Evolutionary conservation across 352 stramenopile genomes (phyloP).

Genomic region (Phytophthora aleatoria): DNA sequence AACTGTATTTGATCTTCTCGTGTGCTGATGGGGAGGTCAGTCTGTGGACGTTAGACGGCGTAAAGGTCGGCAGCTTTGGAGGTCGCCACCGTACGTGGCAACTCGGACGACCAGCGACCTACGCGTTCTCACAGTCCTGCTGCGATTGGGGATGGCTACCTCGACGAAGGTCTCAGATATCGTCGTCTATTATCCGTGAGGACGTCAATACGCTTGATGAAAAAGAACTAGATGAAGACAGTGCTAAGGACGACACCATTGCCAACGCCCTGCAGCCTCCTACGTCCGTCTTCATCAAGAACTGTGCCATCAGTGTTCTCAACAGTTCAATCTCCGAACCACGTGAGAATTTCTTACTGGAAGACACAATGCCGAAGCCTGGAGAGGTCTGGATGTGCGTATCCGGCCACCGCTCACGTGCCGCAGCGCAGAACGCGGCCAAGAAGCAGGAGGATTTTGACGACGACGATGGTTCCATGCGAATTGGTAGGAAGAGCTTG

Average conservation of each 20-base stretch:
- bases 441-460: slow-evolving; percentile 35
- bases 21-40: slow-evolving; percentile 70
- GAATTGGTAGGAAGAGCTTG: slow-evolving; percentile 27
- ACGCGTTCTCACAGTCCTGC: slow-evolving; percentile 44
- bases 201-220: slow-evolving; percentile 13
- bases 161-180: slow-evolving; percentile 5
- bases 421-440: slow-evolving; percentile 33
- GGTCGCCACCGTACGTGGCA: slow-evolving; percentile 66
- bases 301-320: slow-evolving; percentile 57
- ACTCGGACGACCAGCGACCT: slow-evolving; percentile 57
- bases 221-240: slow-evolving; percentile 2
- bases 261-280: slow-evolving; percentile 14
- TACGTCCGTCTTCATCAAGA: slow-evolving; percentile 54
- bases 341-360: slow-evolving; percentile 64
- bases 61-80: slow-evolving; percentile 70
- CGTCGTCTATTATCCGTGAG: slow-evolving; percentile 17
- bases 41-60: slow-evolving; percentile 75
- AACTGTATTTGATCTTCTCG: slow-evolving; percentile 69
- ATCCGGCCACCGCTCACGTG: slow-evolving; percentile 53
- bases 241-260: slow-evolving; percentile 16
- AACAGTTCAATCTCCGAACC: slow-evolving; percentile 42
- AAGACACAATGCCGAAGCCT: slow-evolving; percentile 80
- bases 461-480: slow-evolving; percentile 4
- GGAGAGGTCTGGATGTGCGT: slow-evolving; percentile 80
- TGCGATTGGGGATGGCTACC: slow-evolving; percentile 44